Percentiles rank a stretch among this genome's conserved stretches.
phyloP scores from a whole-genome alignment of 768 basidiomycete genomes.

The Lactarius sanguifluus region DNA sequence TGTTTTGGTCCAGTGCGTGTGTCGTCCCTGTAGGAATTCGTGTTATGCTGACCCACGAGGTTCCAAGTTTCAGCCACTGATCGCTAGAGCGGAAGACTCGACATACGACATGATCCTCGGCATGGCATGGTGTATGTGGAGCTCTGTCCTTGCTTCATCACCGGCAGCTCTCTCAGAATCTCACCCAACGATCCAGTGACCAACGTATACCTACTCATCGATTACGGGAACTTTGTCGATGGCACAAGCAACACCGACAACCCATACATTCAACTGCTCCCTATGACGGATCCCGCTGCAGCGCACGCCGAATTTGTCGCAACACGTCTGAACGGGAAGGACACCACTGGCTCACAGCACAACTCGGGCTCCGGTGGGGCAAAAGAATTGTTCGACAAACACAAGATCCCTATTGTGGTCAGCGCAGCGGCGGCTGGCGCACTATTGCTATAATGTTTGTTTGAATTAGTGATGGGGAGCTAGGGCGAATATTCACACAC shows the following conservation, averaged over 20 bases:
- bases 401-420: constrained; percentile 2
- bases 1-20: constrained; percentile 40
- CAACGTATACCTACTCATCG: constrained; percentile 61
- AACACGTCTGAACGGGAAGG: constrained; percentile 12
- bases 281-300: constrained; percentile 43
- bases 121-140: constrained; percentile 63
- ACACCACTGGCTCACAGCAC: constrained; percentile 7
- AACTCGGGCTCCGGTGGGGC: background rate
- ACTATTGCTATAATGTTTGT: background rate
- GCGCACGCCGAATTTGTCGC: constrained; percentile 21
- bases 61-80: constrained; percentile 63
- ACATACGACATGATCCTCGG: constrained; percentile 67
- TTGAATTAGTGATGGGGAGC: too few species aligned
- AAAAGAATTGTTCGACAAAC: constrained; percentile 11
- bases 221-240: constrained; percentile 62
- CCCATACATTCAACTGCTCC: constrained; percentile 63
- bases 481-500: too few species aligned
- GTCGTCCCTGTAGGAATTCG: background rate
- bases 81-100: constrained; percentile 50
- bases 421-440: background rate
- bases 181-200: constrained; percentile 45
- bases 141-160: background rate
- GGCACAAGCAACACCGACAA: constrained; percentile 39
- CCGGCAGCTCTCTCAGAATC: background rate
- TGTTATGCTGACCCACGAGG: background rate